A percentile compares a stretch with the other conserved stretches of the same genome.
phyloP scores from a whole-genome alignment of 305 asterid genomes.

The Solanum hybrid region DNA sequence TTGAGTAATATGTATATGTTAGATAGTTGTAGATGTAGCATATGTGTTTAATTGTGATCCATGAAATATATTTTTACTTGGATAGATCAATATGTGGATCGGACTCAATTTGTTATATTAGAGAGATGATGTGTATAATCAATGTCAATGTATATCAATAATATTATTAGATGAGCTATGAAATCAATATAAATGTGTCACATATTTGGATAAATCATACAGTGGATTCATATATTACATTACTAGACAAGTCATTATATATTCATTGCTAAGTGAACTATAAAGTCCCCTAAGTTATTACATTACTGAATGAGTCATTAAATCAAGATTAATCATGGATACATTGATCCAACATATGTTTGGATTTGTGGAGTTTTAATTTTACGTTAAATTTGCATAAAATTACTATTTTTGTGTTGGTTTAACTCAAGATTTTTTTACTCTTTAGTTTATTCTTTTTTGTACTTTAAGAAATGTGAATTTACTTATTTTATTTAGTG shows the following conservation, averaged over 20 bases:
- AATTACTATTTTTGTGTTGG: too few species aligned
- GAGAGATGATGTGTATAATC: too few species aligned
- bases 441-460: too few species aligned
- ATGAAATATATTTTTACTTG: fast-evolving
- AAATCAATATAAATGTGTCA: background rate
- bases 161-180: background rate
- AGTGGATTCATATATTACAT: background rate
- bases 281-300: background rate
- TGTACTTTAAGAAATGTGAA: too few species aligned
- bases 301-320: background rate
- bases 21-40: background rate
- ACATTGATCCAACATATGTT: too few species aligned
- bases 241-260: background rate
- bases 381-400: too few species aligned
- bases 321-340: background rate
- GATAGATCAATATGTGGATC: background rate
- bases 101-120: background rate
- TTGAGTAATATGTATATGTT: background rate
- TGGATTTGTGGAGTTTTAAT: too few species aligned
- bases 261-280: background rate
- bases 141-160: background rate
- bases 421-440: too few species aligned
- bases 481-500: too few species aligned
- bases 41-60: background rate
- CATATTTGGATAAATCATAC: background rate